Evolutionary conservation across 768 basidiomycete genomes (phyloP).

Genomic region (Hortiboletus flavorubellus): DNA sequence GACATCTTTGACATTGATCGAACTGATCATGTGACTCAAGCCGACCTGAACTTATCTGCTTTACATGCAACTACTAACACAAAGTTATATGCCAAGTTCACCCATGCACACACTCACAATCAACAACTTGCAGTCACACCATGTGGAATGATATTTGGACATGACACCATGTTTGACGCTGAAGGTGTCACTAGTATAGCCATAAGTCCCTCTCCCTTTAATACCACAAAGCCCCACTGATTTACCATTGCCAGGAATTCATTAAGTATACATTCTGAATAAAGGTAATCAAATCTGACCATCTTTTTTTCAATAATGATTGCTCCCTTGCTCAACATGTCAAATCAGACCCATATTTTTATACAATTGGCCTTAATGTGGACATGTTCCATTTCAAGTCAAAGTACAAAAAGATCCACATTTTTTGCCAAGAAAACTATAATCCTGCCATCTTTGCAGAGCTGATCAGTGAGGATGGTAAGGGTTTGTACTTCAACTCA

Average conservation of each 20-base stretch:
- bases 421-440: conserved; percentile 28
- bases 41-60: too few species aligned
- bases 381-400: conserved; percentile 38
- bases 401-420: conserved; percentile 32
- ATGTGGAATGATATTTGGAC: background rate
- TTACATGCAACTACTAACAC: background rate
- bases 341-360: conserved; percentile 4
- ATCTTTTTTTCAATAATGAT: too few species aligned
- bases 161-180: background rate
- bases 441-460: conserved; percentile 31
- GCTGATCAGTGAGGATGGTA: conserved; percentile 18
- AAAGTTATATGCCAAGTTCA: background rate
- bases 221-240: background rate
- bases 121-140: conserved; percentile 1
- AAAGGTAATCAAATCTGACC: background rate
- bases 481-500: conserved; percentile 36
- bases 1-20: background rate
- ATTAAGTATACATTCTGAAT: background rate
- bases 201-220: too few species aligned
- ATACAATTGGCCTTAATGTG: conserved; percentile 25
- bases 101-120: background rate
- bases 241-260: background rate
- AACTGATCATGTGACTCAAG: background rate
- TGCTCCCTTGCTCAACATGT: too few species aligned
- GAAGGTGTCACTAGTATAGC: background rate